Evolutionary conservation across 768 basidiomycete genomes (phyloP).

Genomic region (Rhizopogon vesiculosus): DNA sequence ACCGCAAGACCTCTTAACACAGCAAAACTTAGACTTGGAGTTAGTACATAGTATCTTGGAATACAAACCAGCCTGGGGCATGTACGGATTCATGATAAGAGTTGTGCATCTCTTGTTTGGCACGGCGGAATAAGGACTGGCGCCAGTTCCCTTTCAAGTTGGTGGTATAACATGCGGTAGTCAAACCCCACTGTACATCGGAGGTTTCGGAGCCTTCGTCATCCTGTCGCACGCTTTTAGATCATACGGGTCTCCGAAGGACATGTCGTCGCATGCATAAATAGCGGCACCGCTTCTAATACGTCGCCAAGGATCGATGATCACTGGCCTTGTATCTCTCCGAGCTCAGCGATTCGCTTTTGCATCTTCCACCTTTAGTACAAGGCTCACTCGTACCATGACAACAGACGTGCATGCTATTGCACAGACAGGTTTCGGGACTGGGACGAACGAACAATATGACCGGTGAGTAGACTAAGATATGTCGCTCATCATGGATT

Average conservation of each 20-base stretch:
- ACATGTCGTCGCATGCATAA: neutral
- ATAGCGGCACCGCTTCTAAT: neutral
- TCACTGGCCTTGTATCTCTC: neutral
- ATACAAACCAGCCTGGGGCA: too few species aligned
- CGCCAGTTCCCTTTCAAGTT: too few species aligned
- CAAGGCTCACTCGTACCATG: slow-evolving; percentile 16
- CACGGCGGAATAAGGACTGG: too few species aligned
- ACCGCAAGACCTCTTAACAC: too few species aligned
- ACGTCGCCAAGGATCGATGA: neutral
- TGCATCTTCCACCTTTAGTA: neutral
- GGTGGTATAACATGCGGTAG: too few species aligned
- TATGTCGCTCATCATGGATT: neutral
- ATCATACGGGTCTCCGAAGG: neutral
- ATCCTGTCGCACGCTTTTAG: neutral
- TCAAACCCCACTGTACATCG: too few species aligned
- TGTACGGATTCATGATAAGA: too few species aligned
- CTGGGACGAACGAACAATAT: slow-evolving; percentile 81
- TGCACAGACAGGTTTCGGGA: slow-evolving; percentile 71
- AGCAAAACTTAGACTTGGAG: too few species aligned
- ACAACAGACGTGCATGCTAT: slow-evolving; percentile 48
- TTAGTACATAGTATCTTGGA: too few species aligned
- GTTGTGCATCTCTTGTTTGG: too few species aligned
- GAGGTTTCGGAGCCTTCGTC: too few species aligned
- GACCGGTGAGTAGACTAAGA: slow-evolving; percentile 43
- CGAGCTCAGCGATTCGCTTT: neutral